Evolutionary conservation across 2,329 filamentous ascomycete species (phyloP), one percentile per base, ranked within the genome.

Genomic region (Penicillium sp.): DNA sequence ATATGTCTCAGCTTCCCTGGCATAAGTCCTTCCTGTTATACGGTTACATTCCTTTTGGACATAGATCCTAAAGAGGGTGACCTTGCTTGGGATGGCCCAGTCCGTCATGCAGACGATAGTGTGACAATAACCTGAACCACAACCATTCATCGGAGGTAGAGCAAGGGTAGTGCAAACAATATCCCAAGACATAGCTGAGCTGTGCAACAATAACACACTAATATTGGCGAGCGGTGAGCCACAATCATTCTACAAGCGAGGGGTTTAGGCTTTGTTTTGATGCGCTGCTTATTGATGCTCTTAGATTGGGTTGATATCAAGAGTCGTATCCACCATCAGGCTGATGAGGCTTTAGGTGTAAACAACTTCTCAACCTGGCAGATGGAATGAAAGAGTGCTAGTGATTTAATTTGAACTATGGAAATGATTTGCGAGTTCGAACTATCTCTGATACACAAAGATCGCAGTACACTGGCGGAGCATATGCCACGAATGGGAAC

Each of bases 41-140:
- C 50, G 41, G 59, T 63, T 64, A 61, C 61, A 63, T 63, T 53
- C 38, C 19, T 11, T 36, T 9, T 32, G 3, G 27, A 41, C 27
- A 47, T 49, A 46, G 34, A 39, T 27, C 10, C 13, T 38, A 35
- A 19, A 44, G 10, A 36, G 8, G 53, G 58, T 55, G 54, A 61
- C 60, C 39, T 48, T 49, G 23, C 43, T 16, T 46, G 47, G 39
- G 47, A 44, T 23, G 47, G 19, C 38, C 47, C 19, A 39, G 55
- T 35, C 47, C 18, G 47, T 27, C 18, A 47, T 57, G 53, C 51
- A 50, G 7, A 34, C 2, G 14, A 16, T 44, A 48, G 60, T 62
- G 50, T 47, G 38, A 62, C 56, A 23, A 45, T 39, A 32, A 16
- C 23, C 36, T 18, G 39, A 10, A 47, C 27, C 35, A 26, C 26